Percentiles rank a stretch among this genome's conserved stretches.
Conservation (phyloP, 768 basidiomycete genomes). For the Cyathus striatus region DNA sequence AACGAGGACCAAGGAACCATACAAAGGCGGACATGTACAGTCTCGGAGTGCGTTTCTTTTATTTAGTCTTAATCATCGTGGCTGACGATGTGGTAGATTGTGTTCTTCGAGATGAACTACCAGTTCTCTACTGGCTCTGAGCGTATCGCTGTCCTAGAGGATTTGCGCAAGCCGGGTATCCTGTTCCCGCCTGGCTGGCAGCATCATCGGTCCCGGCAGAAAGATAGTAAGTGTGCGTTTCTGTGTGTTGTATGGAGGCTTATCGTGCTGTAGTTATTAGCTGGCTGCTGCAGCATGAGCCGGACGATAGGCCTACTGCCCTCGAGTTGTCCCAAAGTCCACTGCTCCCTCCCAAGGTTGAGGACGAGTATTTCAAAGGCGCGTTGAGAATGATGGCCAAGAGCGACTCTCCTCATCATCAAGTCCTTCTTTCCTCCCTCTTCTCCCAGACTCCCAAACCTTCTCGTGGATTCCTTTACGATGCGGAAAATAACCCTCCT, state of each 20-base stretch:
- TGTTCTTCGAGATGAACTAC: conserved; percentile 98
- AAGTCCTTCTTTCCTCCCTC: conserved; percentile 69
- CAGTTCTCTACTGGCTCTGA: conserved; percentile 77
- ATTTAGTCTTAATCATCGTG: not conserved
- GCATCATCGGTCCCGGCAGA: conserved; percentile 49
- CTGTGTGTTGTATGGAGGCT: no score
- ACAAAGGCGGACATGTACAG: conserved; percentile 94
- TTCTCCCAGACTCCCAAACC: conserved; percentile 70
- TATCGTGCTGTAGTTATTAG: conserved; percentile 56
- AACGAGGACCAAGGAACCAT: conserved; percentile 66
- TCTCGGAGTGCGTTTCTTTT: conserved; percentile 59
- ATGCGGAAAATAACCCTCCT: conserved; percentile 60
- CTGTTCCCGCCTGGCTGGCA: conserved; percentile 80
- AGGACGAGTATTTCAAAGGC: conserved; percentile 84
- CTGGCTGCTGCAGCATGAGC: conserved; percentile 78
- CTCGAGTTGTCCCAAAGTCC: conserved; percentile 78
- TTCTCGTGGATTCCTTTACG: conserved; percentile 69
- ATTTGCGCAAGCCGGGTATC: conserved; percentile 66
- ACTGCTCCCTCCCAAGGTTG: conserved; percentile 68
- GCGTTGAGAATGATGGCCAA: conserved; percentile 78
- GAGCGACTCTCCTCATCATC: conserved; percentile 76
- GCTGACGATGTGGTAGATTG: conserved; percentile 49
- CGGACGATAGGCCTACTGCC: conserved; percentile 71
- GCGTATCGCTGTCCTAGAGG: conserved; percentile 77
- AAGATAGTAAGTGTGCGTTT: conserved; percentile 64